Base-by-base conservation (phyloP, 1,284 basidiomycete genomes). In the Boletus calvinii region DNA sequence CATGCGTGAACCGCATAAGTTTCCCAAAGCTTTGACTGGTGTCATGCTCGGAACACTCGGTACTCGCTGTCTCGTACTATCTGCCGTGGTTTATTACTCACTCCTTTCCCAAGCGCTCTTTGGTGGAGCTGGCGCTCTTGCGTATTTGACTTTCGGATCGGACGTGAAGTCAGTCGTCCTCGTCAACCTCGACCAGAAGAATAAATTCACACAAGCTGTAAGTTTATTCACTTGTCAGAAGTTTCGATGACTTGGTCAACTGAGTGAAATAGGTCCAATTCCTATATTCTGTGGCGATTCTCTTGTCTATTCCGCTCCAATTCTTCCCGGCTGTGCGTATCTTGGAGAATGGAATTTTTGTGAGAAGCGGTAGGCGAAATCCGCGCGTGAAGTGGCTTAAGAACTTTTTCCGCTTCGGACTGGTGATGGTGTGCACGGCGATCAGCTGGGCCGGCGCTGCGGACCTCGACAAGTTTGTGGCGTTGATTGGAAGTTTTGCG, bases 261-360 rank as follows among this genome's bases (percentile, higher is more conserved):
- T 40, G 1, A 32, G 30, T 37, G 22, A 31, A 47, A 56, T 6
- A 85, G 81, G 82, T 90, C 17, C 89, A 91, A 74, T 89, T 94
- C 71, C 71, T 95, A 15, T 95, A 94, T 72, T 87, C 90, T n/a
- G 69, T 95, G 40, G 96, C 95, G 9, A 99, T 98, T 68, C 77
- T 98, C 55, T 84, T 98, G 37, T 97, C 94, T 13, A 90, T 92
- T 13, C 96, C 96, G 0, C 81, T 99, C 4, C 94, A 97, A 68
- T 86, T 99, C 52, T 98, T 99, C 89, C 96, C 96, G 0, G 97
- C 95, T 1, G 87, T 98, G 43, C 84, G 94, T 41, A 98, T 99
- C 67, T 84, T 99, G 74, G 97, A 99, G 77, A 96, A 96, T 62
- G 95, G 92, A 2, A 66, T 99, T n/a, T 98, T 99, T 69, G 82